Evolutionary conservation across 345 rosid species (phyloP), one percentile per base, ranked within the genome.

Genomic region (Eucalyptus erythrocorys): DNA sequence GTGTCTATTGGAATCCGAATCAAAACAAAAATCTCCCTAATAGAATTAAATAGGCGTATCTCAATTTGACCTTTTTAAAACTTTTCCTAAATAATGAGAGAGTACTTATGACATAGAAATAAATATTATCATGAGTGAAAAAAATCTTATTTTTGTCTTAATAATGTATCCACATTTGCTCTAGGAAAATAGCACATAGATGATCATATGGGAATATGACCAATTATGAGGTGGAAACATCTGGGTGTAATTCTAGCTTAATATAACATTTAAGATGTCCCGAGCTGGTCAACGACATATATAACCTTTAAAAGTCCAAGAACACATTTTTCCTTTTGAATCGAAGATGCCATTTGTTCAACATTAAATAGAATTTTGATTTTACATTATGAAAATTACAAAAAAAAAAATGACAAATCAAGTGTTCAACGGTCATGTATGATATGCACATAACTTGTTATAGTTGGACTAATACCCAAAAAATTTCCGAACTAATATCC

Each of bases 121-220:
- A 13, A n/a, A 64, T 8, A 64, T 64, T n/a, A 64, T 64, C 8
- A 11, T 0, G 68, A n/a, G 4, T 30, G 34, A 30, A 64, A n/a
- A 61, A 64, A 30, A 14, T n/a, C 6, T n/a, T 61, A 26, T 27
- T 61, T 61, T 61, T 61, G 37, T n/a, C 19, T 30, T n/a, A 13
- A 61, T 4, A 30, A 30, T 61, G 19, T 61, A 6, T 61, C 3
- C 30, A 30, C 32, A 61, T 61, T n/a, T 61, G 71, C 71, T 61
- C 3, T 0, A 0, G 1, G 14, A n/a, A 30, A 30, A 30, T 61
- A 61, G 34, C 37, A 61, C 34, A 61, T 61, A 13, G 71, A 30
- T 61, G 9, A 61, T 61, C 71, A 30, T 30, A 30, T 61, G 71
- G 16, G 19, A 61, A 61, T 61, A 61, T 30, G 37, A 61, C 34